phyloP scores from a whole-genome alignment of 1,284 basidiomycete genomes.

The Moesziomyces antarcticus region DNA sequence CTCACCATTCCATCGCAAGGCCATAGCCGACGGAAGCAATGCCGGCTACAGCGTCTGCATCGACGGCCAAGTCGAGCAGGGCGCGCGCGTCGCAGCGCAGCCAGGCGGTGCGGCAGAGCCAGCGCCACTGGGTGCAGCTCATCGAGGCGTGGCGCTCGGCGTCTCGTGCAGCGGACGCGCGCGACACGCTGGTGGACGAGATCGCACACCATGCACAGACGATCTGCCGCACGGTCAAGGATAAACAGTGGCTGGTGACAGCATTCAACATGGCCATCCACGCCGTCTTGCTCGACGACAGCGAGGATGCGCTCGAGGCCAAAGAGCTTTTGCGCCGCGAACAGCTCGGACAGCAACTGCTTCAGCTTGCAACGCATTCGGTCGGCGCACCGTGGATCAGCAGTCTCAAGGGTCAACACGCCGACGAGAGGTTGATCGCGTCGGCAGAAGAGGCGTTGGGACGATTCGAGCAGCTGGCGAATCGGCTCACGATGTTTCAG shows the following conservation, averaged over 20 bases:
- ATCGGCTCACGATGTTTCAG: conserved; percentile 10
- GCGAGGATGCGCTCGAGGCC: not conserved
- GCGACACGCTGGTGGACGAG: conserved; percentile 28
- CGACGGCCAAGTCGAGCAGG: conserved; percentile 1
- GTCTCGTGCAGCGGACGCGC: not conserved
- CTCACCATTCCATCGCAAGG: no score
- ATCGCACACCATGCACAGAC: conserved; percentile 32
- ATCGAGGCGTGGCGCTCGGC: conserved; percentile 30
- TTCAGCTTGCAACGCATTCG: conserved; percentile 30
- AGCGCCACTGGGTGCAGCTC: conserved; percentile 33
- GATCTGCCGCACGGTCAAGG: conserved; percentile 24
- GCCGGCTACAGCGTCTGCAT: no score
- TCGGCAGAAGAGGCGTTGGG: not conserved
- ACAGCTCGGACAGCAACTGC: conserved; percentile 32
- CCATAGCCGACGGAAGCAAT: no score
- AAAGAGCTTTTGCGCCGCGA: conserved; percentile 4
- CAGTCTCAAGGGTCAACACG: conserved; percentile 1
- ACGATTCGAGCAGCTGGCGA: conserved; percentile 7
- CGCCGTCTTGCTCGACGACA: conserved; percentile 21
- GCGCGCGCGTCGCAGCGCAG: no score
- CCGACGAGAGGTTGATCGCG: not conserved
- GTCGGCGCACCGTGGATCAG: conserved; percentile 13
- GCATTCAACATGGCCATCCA: conserved; percentile 33
- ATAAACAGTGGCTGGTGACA: conserved; percentile 22
- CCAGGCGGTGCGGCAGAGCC: conserved; percentile 2